Percentiles rank a stretch among this genome's conserved stretches.
phyloP scores from a whole-genome alignment of 352 stramenopile species.

The Thraustotheca clavata region DNA sequence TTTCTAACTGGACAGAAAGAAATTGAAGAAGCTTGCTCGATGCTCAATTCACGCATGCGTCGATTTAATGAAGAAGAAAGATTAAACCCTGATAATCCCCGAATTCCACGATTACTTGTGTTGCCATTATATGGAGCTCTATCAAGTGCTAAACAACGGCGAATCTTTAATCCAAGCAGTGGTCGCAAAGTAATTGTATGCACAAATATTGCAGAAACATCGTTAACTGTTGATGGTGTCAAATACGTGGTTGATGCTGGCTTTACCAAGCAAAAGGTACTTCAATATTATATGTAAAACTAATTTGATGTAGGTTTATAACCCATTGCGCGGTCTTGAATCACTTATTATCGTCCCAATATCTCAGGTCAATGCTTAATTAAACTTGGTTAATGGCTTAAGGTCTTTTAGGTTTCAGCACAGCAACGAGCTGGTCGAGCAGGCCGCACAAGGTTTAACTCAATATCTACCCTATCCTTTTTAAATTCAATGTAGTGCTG shows the following conservation, averaged over 20 bases:
- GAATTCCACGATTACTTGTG: slow-evolving; percentile 36
- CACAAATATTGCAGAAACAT: slow-evolving; percentile 95
- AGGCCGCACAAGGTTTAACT: slow-evolving; percentile 69
- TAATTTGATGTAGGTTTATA: slow-evolving; percentile 66
- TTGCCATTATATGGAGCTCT: slow-evolving; percentile 95
- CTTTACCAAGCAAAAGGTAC: slow-evolving; percentile 89
- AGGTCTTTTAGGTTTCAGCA: slow-evolving; percentile 61
- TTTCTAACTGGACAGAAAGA: slow-evolving; percentile 93
- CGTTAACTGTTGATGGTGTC: slow-evolving; percentile 98
- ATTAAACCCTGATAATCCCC: slow-evolving; percentile 31
- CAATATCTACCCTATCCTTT: too few species aligned
- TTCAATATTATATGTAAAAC: too few species aligned
- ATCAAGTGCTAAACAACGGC: slow-evolving; percentile 83
- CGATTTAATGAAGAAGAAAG: slow-evolving; percentile 34
- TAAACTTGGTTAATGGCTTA: slow-evolving; percentile 5
- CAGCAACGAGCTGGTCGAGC: slow-evolving; percentile 93
- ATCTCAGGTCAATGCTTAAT: slow-evolving; percentile 67
- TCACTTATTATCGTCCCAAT: slow-evolving; percentile 92
- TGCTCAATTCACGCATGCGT: slow-evolving; percentile 53
- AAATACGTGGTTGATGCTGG: slow-evolving; percentile 68
- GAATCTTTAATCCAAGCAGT: slow-evolving; percentile 86
- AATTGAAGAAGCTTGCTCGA: slow-evolving; percentile 82
- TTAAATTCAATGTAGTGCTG: slow-evolving; percentile 43
- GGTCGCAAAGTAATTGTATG: slow-evolving; percentile 81
- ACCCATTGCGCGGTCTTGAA: slow-evolving; percentile 64